phyloP scores from a whole-genome alignment of 225 moss, liverwort and hornwort species.

The Antitrichia curtipendula region DNA sequence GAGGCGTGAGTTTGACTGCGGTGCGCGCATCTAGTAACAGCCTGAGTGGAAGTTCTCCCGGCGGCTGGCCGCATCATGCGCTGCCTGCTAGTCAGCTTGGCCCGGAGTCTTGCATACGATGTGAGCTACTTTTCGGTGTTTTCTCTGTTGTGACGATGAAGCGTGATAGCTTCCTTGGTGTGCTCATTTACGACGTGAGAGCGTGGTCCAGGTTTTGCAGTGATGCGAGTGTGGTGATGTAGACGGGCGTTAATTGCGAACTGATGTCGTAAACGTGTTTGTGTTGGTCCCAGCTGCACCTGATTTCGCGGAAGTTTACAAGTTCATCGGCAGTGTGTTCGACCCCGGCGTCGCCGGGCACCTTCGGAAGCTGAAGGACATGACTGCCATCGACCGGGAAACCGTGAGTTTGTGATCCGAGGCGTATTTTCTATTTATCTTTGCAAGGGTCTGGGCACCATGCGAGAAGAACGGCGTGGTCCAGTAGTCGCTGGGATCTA shows the following conservation, averaged over 20 bases:
- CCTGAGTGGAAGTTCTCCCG: constrained; percentile 76
- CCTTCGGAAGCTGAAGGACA: constrained; percentile 66
- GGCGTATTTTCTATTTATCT: background rate
- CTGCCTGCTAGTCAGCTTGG: constrained; percentile 59
- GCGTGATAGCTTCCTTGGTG: background rate
- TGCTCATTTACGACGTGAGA: too few relatives aligned
- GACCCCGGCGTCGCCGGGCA: constrained; percentile 57
- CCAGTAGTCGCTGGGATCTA: too few relatives aligned
- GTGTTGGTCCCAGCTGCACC: constrained; percentile 47
- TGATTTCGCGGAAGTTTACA: constrained; percentile 93
- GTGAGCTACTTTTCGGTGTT: background rate
- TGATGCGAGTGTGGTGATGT: background rate
- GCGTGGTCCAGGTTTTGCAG: background rate
- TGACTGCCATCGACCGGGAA: constrained; percentile 87
- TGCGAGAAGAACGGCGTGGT: background rate
- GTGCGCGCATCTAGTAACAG: constrained; percentile 67
- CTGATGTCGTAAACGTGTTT: background rate
- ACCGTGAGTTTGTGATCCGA: constrained; percentile 24
- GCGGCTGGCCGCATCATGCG: constrained; percentile 61
- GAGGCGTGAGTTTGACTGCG: constrained; percentile 17
- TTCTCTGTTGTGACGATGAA: background rate
- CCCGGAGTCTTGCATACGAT: constrained; percentile 50
- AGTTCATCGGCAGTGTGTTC: constrained; percentile 94
- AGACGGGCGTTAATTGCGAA: background rate
- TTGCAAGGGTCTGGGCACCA: background rate